A percentile compares a stretch with the other conserved stretches of the same genome.
Conservation (phyloP, 768 basidiomycete species). For the Coprinellus aureogranulatus region DNA sequence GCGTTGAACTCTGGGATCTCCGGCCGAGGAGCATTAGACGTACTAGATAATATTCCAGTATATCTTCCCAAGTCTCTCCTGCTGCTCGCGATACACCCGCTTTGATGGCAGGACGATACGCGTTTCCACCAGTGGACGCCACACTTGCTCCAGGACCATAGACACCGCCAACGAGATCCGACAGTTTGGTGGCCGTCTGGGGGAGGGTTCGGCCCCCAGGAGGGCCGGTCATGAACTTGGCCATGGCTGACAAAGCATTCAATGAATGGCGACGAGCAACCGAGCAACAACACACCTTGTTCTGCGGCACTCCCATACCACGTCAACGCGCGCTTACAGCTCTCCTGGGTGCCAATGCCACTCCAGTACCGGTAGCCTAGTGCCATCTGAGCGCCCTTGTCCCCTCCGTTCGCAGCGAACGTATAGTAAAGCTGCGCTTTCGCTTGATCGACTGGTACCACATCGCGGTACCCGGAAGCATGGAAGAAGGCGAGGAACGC, state of each 20-base stretch:
- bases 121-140: slow-evolving; percentile 79
- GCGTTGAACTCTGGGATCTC: not conserved
- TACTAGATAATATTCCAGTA: slow-evolving; percentile 89
- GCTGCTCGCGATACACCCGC: slow-evolving; percentile 80
- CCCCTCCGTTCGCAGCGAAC: slow-evolving; percentile 85
- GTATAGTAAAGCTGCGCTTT: slow-evolving; percentile 91
- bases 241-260: slow-evolving; percentile 60
- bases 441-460: slow-evolving; percentile 66
- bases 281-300: slow-evolving; percentile 50
- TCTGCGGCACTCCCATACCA: slow-evolving; percentile 93
- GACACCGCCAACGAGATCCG: slow-evolving; percentile 89
- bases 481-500: slow-evolving; percentile 85
- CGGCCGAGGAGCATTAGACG: slow-evolving; percentile 14
- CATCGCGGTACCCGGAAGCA: slow-evolving; percentile 73
- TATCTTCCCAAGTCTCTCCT: slow-evolving; percentile 92
- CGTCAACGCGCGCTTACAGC: slow-evolving; percentile 75
- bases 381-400: slow-evolving; percentile 88
- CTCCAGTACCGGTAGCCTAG: slow-evolving; percentile 94
- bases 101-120: slow-evolving; percentile 72
- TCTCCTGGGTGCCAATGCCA: slow-evolving; percentile 88
- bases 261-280: not conserved
- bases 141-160: slow-evolving; percentile 94
- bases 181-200: slow-evolving; percentile 74
- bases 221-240: slow-evolving; percentile 77
- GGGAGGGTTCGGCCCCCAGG: slow-evolving; percentile 89